Percentiles rank a stretch among this genome's conserved stretches.
These are phyloP conservation scores for Aureobasidium zeae DNA, from an alignment of 2,329 filamentous ascomycete genomes.

Conservation along the genomic window DNA sequence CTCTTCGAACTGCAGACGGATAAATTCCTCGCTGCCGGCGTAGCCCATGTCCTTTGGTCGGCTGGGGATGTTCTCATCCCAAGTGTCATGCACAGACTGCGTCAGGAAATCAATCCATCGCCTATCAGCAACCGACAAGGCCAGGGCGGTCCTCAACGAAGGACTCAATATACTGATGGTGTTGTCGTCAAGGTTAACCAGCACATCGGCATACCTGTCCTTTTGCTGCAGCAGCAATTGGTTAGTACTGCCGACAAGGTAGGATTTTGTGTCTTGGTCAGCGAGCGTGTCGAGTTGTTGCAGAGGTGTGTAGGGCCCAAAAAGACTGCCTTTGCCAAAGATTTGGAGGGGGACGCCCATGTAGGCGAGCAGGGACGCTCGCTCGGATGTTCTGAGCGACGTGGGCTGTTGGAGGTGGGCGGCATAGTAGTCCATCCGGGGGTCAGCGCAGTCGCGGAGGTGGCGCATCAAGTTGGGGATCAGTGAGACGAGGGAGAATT, in stretches of 20 bases:
- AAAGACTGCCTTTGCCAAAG: conserved; percentile 91
- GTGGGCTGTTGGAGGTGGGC: conserved; percentile 66
- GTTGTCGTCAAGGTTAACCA: conserved; percentile 90
- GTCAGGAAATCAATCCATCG: conserved; percentile 96
- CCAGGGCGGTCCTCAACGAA: conserved; percentile 64
- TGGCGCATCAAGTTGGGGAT: conserved; percentile 87
- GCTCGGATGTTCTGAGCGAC: conserved; percentile 82
- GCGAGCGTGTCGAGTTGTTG: conserved; percentile 92
- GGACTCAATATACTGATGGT: conserved; percentile 75
- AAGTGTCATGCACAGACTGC: conserved; percentile 88
- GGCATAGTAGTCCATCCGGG: conserved; percentile 79
- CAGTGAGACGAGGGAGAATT: conserved; percentile 90
- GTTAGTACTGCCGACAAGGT: conserved; percentile 95
- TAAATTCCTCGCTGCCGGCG: conserved; percentile 92
- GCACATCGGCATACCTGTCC: conserved; percentile 89
- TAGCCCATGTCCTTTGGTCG: conserved; percentile 93
- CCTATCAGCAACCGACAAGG: conserved; percentile 75
- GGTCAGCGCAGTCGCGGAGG: conserved; percentile 90
- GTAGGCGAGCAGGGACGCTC: conserved; percentile 78
- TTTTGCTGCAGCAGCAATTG: conserved; percentile 87
- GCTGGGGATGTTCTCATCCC: conserved; percentile 84
- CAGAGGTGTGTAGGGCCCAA: conserved; percentile 91
- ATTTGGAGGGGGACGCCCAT: conserved; percentile 93
- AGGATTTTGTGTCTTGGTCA: conserved; percentile 90
- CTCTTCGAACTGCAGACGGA: conserved; percentile 92